phyloP scores from a whole-genome alignment of 1,284 basidiomycete genomes.

The Ceratobasidium sp. region DNA sequence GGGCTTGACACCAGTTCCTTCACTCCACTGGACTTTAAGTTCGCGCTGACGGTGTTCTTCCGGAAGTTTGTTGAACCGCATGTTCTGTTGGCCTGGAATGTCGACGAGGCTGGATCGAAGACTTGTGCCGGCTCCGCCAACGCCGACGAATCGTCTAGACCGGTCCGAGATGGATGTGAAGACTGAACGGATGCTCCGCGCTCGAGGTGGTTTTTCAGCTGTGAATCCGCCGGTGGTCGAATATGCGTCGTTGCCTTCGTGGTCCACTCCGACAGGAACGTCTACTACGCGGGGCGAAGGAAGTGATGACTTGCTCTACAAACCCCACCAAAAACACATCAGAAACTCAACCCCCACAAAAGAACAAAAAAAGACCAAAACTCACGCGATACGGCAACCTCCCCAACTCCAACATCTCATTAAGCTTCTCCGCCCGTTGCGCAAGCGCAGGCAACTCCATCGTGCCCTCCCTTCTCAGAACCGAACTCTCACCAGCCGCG shows the following conservation, averaged over 20 bases:
- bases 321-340: not conserved
- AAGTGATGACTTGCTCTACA: conserved; percentile 18
- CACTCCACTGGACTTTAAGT: conserved; percentile 43
- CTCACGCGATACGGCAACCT: conserved; percentile 64
- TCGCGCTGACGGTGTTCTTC: conserved; percentile 37
- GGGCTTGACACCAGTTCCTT: conserved; percentile 53
- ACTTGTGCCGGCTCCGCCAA: not conserved
- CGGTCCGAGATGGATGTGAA: conserved; percentile 35
- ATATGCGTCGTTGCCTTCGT: conserved; percentile 35
- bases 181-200: conserved; percentile 21
- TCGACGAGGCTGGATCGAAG: conserved; percentile 30
- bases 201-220: conserved; percentile 24
- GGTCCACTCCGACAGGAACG: conserved; percentile 34
- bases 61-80: conserved; percentile 36
- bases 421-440: conserved; percentile 66
- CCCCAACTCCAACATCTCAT: conserved; percentile 67
- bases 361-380: not conserved
- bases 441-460: conserved; percentile 68
- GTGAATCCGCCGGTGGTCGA: conserved; percentile 35
- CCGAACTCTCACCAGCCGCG: not conserved
- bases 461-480: conserved; percentile 59
- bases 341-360: not conserved
- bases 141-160: conserved; percentile 23
- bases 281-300: conserved; percentile 6
- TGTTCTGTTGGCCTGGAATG: conserved; percentile 23